phyloP scores from a whole-genome alignment of 805 yeast species.

The Saccharomycodes ludwigii region DNA sequence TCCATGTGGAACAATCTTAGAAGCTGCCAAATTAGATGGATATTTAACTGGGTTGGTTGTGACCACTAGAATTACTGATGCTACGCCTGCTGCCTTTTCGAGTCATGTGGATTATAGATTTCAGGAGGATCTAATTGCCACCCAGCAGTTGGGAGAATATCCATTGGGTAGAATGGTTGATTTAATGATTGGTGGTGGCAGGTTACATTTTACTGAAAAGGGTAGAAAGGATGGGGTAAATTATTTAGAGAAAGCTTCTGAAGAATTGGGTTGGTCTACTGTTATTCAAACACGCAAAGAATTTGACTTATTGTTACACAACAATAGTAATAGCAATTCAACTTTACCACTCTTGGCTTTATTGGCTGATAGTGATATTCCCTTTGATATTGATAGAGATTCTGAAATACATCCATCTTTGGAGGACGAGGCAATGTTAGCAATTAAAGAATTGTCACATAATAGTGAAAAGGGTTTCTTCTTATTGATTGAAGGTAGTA shows the following conservation, averaged over 20 bases:
- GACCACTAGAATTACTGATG: conserved; percentile 86
- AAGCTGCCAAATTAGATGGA: conserved; percentile 74
- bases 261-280: conserved; percentile 40
- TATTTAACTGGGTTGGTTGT: conserved; percentile 83
- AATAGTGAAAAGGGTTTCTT: conserved; percentile 78
- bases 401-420: conserved; percentile 54
- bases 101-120: conserved; percentile 65
- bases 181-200: conserved; percentile 83
- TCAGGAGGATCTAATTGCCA: conserved; percentile 78
- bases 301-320: conserved; percentile 46
- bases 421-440: conserved; percentile 66
- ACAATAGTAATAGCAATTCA: conserved; percentile 56
- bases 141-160: conserved; percentile 73
- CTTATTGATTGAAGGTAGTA: conserved; percentile 77
- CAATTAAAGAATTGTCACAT: conserved; percentile 55
- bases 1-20: conserved; percentile 86
- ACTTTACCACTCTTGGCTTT: conserved; percentile 66
- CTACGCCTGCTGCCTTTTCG: conserved; percentile 87
- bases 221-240: conserved; percentile 44
- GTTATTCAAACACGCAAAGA: conserved; percentile 46
- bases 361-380: conserved; percentile 66
- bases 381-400: conserved; percentile 73
- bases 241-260: conserved; percentile 50
- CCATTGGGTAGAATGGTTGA: conserved; percentile 73
- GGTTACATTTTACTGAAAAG: conserved; percentile 58